Evolutionary conservation across 2,329 filamentous ascomycete genomes (phyloP).

Genomic region (Colletotrichum lini): DNA sequence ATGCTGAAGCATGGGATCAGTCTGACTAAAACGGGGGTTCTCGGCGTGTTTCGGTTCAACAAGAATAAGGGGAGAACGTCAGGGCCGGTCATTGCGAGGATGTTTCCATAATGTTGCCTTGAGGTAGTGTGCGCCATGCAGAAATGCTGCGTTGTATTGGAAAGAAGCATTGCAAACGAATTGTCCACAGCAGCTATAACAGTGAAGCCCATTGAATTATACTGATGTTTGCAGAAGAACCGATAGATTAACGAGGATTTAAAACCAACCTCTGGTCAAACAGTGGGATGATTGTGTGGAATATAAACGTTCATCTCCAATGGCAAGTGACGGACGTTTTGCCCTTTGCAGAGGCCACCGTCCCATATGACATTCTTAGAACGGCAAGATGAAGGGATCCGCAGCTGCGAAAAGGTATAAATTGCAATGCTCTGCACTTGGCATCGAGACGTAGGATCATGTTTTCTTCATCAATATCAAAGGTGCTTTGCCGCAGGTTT

Average conservation of each 20-base stretch:
- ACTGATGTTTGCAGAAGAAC: no score
- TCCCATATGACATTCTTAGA: background rate
- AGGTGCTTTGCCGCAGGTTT: background rate
- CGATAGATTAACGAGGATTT: background rate
- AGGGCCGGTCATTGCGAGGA: background rate
- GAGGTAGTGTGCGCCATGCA: no score
- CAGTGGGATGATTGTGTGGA: background rate
- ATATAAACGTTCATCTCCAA: background rate
- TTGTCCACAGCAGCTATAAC: no score
- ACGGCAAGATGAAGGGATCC: background rate
- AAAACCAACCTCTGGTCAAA: background rate
- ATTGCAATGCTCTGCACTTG: background rate
- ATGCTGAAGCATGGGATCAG: constrained; percentile 12
- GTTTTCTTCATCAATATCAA: background rate
- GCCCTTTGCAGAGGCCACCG: background rate
- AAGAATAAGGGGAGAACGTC: background rate
- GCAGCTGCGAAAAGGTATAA: constrained; percentile 1
- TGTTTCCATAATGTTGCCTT: background rate
- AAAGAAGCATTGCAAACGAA: no score
- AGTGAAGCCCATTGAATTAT: no score
- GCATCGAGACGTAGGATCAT: background rate
- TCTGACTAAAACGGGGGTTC: background rate
- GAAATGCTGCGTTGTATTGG: no score
- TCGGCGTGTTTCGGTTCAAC: background rate
- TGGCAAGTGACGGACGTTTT: background rate